A percentile compares a stretch with the other conserved stretches of the same genome.
Evolutionary conservation across 2,329 filamentous ascomycete species (phyloP).

Genomic region (Paraphoma chrysanthemicola): DNA sequence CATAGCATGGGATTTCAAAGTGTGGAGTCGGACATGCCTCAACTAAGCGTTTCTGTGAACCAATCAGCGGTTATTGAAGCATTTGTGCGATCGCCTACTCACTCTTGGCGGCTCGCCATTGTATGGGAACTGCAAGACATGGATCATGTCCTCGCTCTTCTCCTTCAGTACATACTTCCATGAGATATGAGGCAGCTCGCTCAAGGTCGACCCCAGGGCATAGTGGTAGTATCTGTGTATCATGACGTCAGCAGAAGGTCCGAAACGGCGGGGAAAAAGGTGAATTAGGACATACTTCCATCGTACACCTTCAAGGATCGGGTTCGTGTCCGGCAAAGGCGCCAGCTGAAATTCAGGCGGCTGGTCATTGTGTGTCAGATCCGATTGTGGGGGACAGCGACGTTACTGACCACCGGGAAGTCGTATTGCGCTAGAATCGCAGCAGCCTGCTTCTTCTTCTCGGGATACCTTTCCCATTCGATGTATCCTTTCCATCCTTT

Average conservation of each 20-base stretch:
- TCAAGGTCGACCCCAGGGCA: constrained; percentile 49
- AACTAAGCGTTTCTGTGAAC: constrained; percentile 58
- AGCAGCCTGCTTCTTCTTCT: constrained; percentile 68
- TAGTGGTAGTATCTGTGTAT: constrained; percentile 48
- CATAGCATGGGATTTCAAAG: too few relatives aligned
- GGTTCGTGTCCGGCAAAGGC: constrained; percentile 53
- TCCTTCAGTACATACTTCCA: constrained; percentile 55
- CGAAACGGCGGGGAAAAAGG: neutral
- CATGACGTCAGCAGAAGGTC: neutral
- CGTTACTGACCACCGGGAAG: constrained; percentile 51
- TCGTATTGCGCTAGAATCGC: constrained; percentile 61
- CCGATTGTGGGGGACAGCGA: neutral
- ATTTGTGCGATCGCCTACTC: constrained; percentile 4
- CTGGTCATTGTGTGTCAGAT: constrained; percentile 16
- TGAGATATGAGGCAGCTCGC: constrained; percentile 62
- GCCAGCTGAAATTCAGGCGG: constrained; percentile 54
- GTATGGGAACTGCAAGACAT: constrained; percentile 56
- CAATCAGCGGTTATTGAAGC: constrained; percentile 11
- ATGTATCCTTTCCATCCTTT: constrained; percentile 64
- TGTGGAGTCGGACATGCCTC: constrained; percentile 33
- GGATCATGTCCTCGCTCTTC: constrained; percentile 56
- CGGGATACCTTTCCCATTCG: constrained; percentile 60
- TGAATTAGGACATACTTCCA: constrained; percentile 45
- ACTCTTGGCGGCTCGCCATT: constrained; percentile 54
- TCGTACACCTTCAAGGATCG: constrained; percentile 52